A percentile compares a stretch with the other conserved stretches of the same genome.
These are phyloP conservation scores for Raddia distichophylla DNA, from an alignment of 176 grass and related monocot species.

Conservation along the genomic window DNA sequence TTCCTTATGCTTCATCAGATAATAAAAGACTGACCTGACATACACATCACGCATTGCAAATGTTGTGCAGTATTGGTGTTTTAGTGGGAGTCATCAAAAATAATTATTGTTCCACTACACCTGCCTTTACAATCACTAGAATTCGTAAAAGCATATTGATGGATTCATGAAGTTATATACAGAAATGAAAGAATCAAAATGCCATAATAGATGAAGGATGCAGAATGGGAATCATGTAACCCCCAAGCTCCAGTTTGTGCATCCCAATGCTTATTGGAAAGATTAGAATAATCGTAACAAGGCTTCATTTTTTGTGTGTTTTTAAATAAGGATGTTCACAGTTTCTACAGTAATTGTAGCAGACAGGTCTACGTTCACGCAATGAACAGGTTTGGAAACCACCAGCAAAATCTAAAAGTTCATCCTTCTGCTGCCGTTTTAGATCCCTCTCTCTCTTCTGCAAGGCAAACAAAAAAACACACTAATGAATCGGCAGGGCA, in stretches of 20 bases:
- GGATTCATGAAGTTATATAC: conserved; percentile 23
- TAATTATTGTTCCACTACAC: not conserved
- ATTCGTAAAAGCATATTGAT: not conserved
- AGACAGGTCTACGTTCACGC: conserved; percentile 59
- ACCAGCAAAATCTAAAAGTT: conserved; percentile 56
- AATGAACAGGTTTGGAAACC: conserved; percentile 47
- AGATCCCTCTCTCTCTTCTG: conserved; percentile 76
- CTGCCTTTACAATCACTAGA: not conserved
- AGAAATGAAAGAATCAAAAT: not conserved
- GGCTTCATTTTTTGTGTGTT: not conserved
- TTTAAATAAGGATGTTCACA: conserved; percentile 17
- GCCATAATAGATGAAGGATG: conserved; percentile 16
- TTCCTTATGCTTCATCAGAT: no score
- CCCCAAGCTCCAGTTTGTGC: conserved; percentile 11
- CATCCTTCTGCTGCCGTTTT: conserved; percentile 69
- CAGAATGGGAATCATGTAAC: conserved; percentile 15
- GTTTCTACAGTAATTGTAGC: conserved; percentile 73
- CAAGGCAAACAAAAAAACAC: conserved; percentile 32
- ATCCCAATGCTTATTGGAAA: not conserved
- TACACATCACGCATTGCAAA: not conserved
- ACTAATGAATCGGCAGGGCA: conserved; percentile 24
- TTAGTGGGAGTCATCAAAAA: not conserved
- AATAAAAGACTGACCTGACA: no score
- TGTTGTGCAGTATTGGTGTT: not conserved
- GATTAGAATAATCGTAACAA: conserved; percentile 12